Base-by-base conservation (phyloP, 768 basidiomycete species). In the Scleroderma bovista region DNA sequence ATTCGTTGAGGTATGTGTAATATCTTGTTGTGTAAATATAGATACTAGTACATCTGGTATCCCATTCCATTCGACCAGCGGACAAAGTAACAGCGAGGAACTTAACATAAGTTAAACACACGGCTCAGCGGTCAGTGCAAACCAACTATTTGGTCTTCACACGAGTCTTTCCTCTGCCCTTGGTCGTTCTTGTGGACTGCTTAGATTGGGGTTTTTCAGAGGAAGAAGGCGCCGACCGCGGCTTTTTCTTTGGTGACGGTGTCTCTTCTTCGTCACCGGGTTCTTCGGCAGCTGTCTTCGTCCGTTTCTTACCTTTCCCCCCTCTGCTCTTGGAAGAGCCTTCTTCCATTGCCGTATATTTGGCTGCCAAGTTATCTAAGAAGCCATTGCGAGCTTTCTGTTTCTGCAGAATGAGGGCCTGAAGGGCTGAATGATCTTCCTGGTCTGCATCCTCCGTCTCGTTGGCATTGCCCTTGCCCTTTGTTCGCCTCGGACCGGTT, bases 371-470 rank as follows among this genome's bases (percentile, higher is more conserved):
- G 51, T 69, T 70, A 57, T 93, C 87, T 51, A 93, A 78, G 66
- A 92, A 90, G 42, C 76, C 72, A 53, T 84, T 78, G 69, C 78
- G 76, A 51, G 81, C 80, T 65, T 81, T 81, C 59, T 82, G 81
- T 64, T 81, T 81, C 72, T 85, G 86, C 51, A 86, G 67, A 49
- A 95, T 94, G 48, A 96, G 72, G 2, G 90, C 89, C 57, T 88
- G 84, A 50, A 95, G 72, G 20, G 76, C 78, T 0, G 86, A 84
- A 37, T 77, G 69, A 53, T 89, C 88, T 33, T 80, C 83, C 16
- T 78, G 80, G 4, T 71, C 75, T 6, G 65, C 76, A 2, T 65
- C 74, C 1, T 63, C 66, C 54, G 47, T 56, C 60, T 22, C 19
- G n/a, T 65, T 47, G 13, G 51, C 50, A 53, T 78, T 83, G 1